Percentiles rank a stretch among this genome's conserved stretches.
Evolutionary conservation across 768 basidiomycete species (phyloP).

Genomic region (Royoungia palumana): DNA sequence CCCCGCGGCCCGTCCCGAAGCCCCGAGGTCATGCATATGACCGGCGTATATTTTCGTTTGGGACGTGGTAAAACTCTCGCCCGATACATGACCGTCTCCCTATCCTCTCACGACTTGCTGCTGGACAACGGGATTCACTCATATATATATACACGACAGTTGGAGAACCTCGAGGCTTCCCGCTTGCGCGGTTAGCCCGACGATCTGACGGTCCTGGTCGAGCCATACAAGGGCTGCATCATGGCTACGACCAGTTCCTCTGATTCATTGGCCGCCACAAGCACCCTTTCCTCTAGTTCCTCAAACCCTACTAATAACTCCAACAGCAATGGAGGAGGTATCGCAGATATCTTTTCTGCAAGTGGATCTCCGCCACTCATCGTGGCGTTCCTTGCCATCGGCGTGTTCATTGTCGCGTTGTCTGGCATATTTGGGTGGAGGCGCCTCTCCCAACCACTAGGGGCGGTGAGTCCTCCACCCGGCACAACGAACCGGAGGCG

Average conservation of each 20-base stretch:
- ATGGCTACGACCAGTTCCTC: slow-evolving; percentile 17
- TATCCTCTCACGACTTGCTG: slow-evolving; percentile 4
- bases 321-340: background rate
- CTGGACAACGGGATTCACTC: background rate
- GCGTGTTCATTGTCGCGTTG: slow-evolving; percentile 50
- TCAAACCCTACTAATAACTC: background rate
- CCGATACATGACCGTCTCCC: background rate
- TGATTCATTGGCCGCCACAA: slow-evolving; percentile 3
- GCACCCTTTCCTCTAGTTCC: background rate
- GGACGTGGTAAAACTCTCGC: background rate
- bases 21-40: background rate
- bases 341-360: slow-evolving; percentile 25
- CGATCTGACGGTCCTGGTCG: slow-evolving; percentile 1
- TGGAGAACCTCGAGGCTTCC: slow-evolving; percentile 11
- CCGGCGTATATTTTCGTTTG: slow-evolving; percentile 18
- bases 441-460: slow-evolving; percentile 26
- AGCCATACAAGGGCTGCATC: slow-evolving; percentile 10
- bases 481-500: background rate
- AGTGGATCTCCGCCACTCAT: slow-evolving; percentile 52
- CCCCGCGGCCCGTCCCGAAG: background rate
- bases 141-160: slow-evolving; percentile 20
- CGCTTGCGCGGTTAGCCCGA: slow-evolving; percentile 2
- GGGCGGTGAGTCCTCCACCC: slow-evolving; percentile 5
- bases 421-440: slow-evolving; percentile 48
- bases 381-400: slow-evolving; percentile 57